Evolutionary conservation across 1,284 basidiomycete species (phyloP).

Genomic region (Vanrija humicola): DNA sequence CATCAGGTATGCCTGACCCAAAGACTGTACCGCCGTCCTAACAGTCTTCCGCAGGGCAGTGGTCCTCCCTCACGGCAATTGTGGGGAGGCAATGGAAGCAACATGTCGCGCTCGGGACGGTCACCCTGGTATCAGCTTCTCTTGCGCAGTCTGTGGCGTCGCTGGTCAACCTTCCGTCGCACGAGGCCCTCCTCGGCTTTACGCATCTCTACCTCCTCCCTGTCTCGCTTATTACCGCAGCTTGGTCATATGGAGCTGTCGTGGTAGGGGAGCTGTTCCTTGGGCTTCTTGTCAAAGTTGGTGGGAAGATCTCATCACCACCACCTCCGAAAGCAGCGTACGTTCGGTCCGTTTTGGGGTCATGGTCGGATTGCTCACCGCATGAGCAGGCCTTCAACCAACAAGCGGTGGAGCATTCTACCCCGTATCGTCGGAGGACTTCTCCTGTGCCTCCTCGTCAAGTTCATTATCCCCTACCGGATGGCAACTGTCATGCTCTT

Average conservation of each 20-base stretch:
- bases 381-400: too few relatives aligned
- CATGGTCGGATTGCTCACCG: too few relatives aligned
- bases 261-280: neutral
- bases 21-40: neutral
- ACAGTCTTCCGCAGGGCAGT: neutral
- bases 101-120: too few relatives aligned
- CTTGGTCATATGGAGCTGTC: slow-evolving; percentile 34
- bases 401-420: neutral
- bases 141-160: neutral
- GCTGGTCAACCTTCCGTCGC: neutral
- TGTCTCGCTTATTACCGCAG: slow-evolving; percentile 52
- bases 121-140: neutral
- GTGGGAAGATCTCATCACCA: neutral
- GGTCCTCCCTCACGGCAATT: neutral
- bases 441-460: slow-evolving; percentile 62
- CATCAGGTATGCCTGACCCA: neutral
- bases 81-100: neutral
- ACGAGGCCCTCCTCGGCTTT: slow-evolving; percentile 4
- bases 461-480: slow-evolving; percentile 79
- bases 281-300: neutral
- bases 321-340: neutral
- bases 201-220: slow-evolving; percentile 3
- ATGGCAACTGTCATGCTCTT: slow-evolving; percentile 80
- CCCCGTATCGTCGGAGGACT: slow-evolving; percentile 11
- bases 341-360: too few relatives aligned